Base-by-base conservation (phyloP, 148 eudicot species). In the Rhododendron henanense region DNA sequence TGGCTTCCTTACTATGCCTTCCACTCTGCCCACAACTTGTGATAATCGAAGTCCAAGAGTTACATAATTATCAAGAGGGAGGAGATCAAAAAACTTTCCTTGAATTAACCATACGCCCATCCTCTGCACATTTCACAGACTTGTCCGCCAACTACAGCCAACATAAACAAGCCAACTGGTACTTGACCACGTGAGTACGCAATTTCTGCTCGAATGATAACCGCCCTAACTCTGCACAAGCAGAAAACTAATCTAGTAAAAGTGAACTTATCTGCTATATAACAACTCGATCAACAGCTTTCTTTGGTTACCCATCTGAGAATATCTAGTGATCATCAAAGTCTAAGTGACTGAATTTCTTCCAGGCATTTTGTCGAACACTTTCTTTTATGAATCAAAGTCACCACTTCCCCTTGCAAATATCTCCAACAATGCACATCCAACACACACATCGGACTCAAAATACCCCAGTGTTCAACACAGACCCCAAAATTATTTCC, bases 101-200 rank as follows among this genome's bases (percentile, higher is more conserved):
- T 16, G 59, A 53, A 53, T 57, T 18, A 19, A 57, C 84, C 85
- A 92, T 88, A 13, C 89, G 85, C 69, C 87, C 89, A 89, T 85
- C 75, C 39, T 37, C 83, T 35, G 80, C 88, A 86, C 87, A 93
- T 82, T 93, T 94, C 14, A 90, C 88, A 86, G 92, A 94, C 96
- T 92, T 93, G 84, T 92, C 94, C 80, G 92, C 89, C 81, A 93
- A 86, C 94, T 87, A 87, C 94, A 90, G 19, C 94, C 98, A 31
- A 92, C 93, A 88, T 90, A 91, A 50, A 91, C 91, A 55, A 47
- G 83, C 85, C 83, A 90, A 88, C 25, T 90, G 89, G 61, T 67
- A 86, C 86, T 88, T 88, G 33, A 93, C 15, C 28, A 92, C 92
- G 88, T 83, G 89, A 78, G 88, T 25, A 88, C 92, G 94, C 59